Conservation (phyloP, 2,329 filamentous ascomycete species). For the Cryphonectria naterciae region DNA sequence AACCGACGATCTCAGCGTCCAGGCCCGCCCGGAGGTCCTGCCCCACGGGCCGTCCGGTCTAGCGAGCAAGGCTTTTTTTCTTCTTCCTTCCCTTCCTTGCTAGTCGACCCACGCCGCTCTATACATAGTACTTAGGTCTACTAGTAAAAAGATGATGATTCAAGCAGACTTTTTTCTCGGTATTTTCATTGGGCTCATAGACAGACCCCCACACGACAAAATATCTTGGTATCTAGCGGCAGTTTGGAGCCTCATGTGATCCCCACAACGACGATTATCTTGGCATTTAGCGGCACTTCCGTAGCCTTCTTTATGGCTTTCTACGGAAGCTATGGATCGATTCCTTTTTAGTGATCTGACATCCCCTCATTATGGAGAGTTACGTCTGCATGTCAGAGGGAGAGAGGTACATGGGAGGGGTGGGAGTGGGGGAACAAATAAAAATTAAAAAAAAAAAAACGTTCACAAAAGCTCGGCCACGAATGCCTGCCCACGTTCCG, state of each 20-base stretch:
- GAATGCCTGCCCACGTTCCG: not conserved
- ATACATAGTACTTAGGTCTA: not conserved
- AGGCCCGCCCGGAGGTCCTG: not conserved
- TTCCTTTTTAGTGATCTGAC: not conserved
- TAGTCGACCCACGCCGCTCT: not conserved
- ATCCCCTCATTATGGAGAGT: not conserved
- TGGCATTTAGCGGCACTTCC: not conserved
- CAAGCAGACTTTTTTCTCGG: not conserved
- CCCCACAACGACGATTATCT: not conserved
- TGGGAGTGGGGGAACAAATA: not conserved
- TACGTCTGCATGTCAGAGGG: not conserved
- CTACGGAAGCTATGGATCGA: not conserved
- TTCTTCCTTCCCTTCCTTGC: not conserved
- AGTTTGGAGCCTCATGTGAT: not conserved
- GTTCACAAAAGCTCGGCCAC: not conserved
- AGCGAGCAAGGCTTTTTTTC: not conserved
- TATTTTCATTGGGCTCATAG: not conserved
- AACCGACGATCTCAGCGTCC: not conserved
- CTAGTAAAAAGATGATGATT: not conserved
- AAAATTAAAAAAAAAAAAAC: not conserved
- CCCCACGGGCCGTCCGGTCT: not conserved
- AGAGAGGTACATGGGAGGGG: not conserved
- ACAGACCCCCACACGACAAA: not conserved
- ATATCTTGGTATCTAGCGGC: not conserved
- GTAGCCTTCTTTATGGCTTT: not conserved